These are phyloP conservation scores for Podochytrium sp. DNA, from an alignment of 192 early-diverging fungal species.

Conservation along the genomic window DNA sequence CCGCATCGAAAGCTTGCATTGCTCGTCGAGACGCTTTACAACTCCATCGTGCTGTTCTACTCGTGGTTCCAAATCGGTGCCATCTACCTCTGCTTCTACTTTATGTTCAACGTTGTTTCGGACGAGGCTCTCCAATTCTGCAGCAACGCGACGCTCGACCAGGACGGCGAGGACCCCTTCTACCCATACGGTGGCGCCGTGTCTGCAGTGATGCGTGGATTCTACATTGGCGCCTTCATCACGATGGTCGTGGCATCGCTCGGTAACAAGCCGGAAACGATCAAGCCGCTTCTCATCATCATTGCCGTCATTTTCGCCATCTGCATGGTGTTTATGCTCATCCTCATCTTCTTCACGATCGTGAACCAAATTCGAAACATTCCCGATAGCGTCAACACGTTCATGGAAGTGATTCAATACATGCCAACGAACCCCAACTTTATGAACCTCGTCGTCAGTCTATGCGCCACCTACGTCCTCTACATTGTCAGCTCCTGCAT, in stretches of 20 bases:
- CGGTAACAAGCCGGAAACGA: constrained; percentile 56
- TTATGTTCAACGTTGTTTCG: constrained; percentile 38
- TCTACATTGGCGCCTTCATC: constrained; percentile 45
- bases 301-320: constrained; percentile 78
- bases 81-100: constrained; percentile 60
- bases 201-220: constrained; percentile 29
- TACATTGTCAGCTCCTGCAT: constrained; percentile 51
- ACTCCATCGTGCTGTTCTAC: constrained; percentile 62
- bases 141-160: not conserved
- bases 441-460: constrained; percentile 47
- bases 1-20: constrained; percentile 56
- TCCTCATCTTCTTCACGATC: constrained; percentile 43
- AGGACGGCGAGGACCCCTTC: constrained; percentile 44
- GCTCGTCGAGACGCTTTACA: constrained; percentile 71
- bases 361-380: constrained; percentile 16
- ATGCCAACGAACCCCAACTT: constrained; percentile 41
- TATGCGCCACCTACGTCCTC: constrained; percentile 52
- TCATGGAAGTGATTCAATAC: constrained; percentile 17
- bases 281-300: constrained; percentile 68
- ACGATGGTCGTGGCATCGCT: constrained; percentile 54
- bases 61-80: constrained; percentile 51
- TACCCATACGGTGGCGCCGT: constrained; percentile 60
- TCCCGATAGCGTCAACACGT: constrained; percentile 19
- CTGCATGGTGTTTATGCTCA: constrained; percentile 71
- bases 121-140: not conserved